phyloP scores from a whole-genome alignment of 345 rosid species.

The Fremontodendron californicum region DNA sequence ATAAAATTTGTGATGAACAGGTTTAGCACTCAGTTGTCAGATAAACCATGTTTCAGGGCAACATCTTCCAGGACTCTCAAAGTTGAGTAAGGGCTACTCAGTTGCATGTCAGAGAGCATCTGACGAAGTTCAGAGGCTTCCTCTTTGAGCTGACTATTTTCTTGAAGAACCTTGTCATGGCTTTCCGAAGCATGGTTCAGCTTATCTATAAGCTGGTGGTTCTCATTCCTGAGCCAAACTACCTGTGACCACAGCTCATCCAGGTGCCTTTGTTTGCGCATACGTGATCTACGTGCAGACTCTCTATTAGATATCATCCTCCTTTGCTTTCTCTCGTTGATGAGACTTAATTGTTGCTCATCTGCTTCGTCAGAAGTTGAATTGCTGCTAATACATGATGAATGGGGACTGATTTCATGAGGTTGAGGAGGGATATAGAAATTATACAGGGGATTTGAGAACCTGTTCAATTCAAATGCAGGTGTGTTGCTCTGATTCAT shows the following conservation, averaged over 20 bases:
- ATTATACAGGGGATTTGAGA: conserved; percentile 33
- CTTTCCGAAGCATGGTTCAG: conserved; percentile 60
- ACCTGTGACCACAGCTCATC: conserved; percentile 95
- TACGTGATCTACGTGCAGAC: conserved; percentile 86
- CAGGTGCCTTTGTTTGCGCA: conserved; percentile 94
- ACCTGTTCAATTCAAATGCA: conserved; percentile 29
- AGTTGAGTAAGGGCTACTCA: conserved; percentile 43
- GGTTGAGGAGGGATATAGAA: conserved; percentile 30
- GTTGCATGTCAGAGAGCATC: conserved; percentile 57
- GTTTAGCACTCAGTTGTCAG: conserved; percentile 26
- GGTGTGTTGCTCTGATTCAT: conserved; percentile 29
- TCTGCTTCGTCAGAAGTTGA: conserved; percentile 85
- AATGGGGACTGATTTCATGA: conserved; percentile 36
- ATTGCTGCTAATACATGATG: conserved; percentile 53
- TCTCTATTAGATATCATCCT: conserved; percentile 97
- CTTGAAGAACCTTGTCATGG: conserved; percentile 51
- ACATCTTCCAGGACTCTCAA: conserved; percentile 50
- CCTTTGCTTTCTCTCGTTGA: conserved; percentile 82
- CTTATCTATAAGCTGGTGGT: conserved; percentile 69
- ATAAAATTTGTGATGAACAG: conserved; percentile 20
- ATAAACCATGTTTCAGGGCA: conserved; percentile 27
- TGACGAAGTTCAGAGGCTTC: conserved; percentile 61
- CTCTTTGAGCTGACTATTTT: conserved; percentile 74
- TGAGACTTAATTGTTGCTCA: conserved; percentile 51
- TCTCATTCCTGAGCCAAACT: conserved; percentile 80